These are phyloP conservation scores for Colletotrichum somersetense DNA, from an alignment of 2,329 filamentous ascomycete genomes.

Conservation along the genomic window DNA sequence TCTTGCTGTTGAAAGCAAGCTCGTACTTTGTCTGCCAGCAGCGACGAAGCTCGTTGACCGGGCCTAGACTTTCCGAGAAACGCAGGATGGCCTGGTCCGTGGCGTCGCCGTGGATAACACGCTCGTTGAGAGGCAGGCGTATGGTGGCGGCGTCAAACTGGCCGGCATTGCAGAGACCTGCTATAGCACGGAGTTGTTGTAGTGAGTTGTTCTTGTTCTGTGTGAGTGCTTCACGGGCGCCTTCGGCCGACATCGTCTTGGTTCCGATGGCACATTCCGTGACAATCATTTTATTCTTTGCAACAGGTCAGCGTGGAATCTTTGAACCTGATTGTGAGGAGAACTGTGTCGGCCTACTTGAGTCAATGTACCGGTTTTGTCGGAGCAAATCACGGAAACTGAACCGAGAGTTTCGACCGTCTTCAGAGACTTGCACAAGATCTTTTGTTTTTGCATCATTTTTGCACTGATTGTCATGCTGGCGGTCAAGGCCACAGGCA, in stretches of 20 bases:
- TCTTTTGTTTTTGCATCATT: slow-evolving; percentile 81
- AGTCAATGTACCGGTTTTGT: slow-evolving; percentile 81
- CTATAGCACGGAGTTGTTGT: slow-evolving; percentile 70
- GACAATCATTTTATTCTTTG: slow-evolving; percentile 79
- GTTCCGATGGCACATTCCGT: slow-evolving; percentile 74
- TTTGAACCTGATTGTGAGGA: neutral
- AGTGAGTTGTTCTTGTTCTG: slow-evolving; percentile 58
- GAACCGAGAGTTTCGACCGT: slow-evolving; percentile 82
- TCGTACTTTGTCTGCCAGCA: slow-evolving; percentile 77
- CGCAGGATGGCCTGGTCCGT: slow-evolving; percentile 82
- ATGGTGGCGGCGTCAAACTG: slow-evolving; percentile 78
- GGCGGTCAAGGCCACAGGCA: slow-evolving; percentile 77
- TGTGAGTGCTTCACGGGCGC: slow-evolving; percentile 58
- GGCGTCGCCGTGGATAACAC: slow-evolving; percentile 79
- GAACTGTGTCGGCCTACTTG: slow-evolving; percentile 51
- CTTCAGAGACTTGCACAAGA: slow-evolving; percentile 84
- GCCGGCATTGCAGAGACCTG: slow-evolving; percentile 79
- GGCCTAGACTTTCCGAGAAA: slow-evolving; percentile 74
- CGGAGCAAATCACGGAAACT: slow-evolving; percentile 80
- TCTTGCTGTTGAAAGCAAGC: slow-evolving; percentile 84
- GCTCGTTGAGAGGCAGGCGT: slow-evolving; percentile 68
- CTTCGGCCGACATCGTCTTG: slow-evolving; percentile 62
- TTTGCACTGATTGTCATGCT: slow-evolving; percentile 82
- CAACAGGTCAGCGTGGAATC: slow-evolving; percentile 18
- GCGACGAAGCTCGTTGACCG: slow-evolving; percentile 70